Conservation (phyloP, 495 filamentous ascomycete species). For the Parmelia sp. region DNA sequence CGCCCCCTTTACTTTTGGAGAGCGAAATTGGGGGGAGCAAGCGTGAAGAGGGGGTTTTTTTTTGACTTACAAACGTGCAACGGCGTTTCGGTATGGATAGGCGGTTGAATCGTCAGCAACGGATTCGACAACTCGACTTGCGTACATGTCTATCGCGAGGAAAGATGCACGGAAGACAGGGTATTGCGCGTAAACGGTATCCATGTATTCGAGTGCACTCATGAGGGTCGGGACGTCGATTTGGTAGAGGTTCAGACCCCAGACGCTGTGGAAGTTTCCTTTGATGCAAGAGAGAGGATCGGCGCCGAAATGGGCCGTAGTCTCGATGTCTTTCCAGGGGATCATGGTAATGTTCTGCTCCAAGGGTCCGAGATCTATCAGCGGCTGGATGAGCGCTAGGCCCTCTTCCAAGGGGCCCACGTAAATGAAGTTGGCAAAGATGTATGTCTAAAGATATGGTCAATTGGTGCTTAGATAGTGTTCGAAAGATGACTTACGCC, state of each 20-base stretch:
- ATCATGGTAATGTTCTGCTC: conserved; percentile 18
- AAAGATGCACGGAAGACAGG: conserved; percentile 14
- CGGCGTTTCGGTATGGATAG: conserved; percentile 33
- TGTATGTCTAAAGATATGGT: background rate
- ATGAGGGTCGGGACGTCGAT: conserved; percentile 17
- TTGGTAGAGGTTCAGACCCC: conserved; percentile 14
- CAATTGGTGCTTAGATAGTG: background rate
- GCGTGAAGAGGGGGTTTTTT: background rate
- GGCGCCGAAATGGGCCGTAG: conserved; percentile 18
- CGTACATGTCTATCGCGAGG: conserved; percentile 12
- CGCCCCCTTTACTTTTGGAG: too few relatives aligned
- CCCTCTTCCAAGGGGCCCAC: conserved; percentile 18
- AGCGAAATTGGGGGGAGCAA: background rate
- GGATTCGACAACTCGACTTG: conserved; percentile 15
- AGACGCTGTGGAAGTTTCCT: conserved; percentile 13
- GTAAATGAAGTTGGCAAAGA: conserved; percentile 22
- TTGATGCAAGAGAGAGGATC: conserved; percentile 14
- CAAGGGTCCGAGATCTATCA: conserved; percentile 17
- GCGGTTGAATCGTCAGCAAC: conserved; percentile 29
- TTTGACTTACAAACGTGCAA: conserved; percentile 30
- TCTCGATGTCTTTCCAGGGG: conserved; percentile 21
- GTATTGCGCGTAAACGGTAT: conserved; percentile 24
- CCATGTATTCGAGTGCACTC: conserved; percentile 4
- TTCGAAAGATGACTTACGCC: conserved; percentile 9
- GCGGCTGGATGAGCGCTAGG: conserved; percentile 16